Base-by-base conservation (phyloP, 352 stramenopile genomes). In the Phytophthora citrophthora region DNA sequence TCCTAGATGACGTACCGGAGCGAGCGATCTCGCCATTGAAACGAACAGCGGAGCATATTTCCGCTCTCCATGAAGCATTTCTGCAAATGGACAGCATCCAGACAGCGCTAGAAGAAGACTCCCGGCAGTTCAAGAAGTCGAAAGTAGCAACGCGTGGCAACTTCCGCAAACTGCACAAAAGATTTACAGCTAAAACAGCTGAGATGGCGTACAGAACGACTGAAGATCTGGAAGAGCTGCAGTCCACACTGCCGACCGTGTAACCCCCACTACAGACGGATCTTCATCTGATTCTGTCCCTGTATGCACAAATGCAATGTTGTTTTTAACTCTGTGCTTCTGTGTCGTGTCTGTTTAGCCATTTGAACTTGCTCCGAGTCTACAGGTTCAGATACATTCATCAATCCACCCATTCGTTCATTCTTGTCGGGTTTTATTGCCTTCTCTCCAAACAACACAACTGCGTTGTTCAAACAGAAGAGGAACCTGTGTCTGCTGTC, bases 161-260 rank as follows among this genome's bases (percentile, higher is more conserved):
- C 18, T 83, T 78, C 57, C 66, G 72, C 7, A 88, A 86, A 52
- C 52, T 90, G 38, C 77, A 54, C 18, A 80, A 83, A 52, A 74
- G 79, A 11, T 88, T 84, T 47, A 71, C 77, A 50, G 75, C 79
- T 44, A 66, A 73, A 43, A 85, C 76, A 40, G 58, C 74, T 10
- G 67, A 76, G 24, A 72, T 86, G 47, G 63, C 62, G 24, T 85
- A 86, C 55, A 68, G 68, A 4, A 86, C 81, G 38, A 73, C 72
- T 9, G 74, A 90, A 51, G 78, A 90, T 61, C 69, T 88, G n/a
- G 75, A 86, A 68, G 61, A 72, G 47, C 68, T 88, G 24, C 68
- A 81, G 41, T 58, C 62, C 20, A 77, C 74, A 61, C 63, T 82
- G 27, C 48, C 71, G 45, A 73, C 64, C 41, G 69, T 77, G 69